Evolutionary conservation across 768 basidiomycete genomes (phyloP), one percentile per base, ranked within the genome.

Genomic region (Pholiota molesta): DNA sequence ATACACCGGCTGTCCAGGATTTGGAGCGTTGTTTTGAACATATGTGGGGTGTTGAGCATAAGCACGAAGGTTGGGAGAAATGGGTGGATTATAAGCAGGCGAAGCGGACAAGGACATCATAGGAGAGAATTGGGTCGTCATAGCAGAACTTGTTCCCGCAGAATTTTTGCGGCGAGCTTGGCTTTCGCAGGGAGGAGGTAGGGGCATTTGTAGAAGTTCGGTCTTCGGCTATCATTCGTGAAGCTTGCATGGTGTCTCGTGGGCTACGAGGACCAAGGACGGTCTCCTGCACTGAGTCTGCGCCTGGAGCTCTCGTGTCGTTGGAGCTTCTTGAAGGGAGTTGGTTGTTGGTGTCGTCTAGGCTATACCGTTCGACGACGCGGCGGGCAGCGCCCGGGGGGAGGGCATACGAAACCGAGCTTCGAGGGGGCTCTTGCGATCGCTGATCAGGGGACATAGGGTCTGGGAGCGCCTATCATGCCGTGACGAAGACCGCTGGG

Each of bases 21-120:
- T 49, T 13, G 83, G 81, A 0, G 83, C 69, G n/a, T 79, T 63
- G 0, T 77, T 70, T 47, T 87, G 86, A 5, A 92, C 86, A 66
- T 86, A 91, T 1, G 86, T 91, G n/a, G 91, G 91, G 59, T 90
- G 90, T 57, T 90, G 90, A 1, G 89, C 80, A 70, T 82, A 86
- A 7, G 83, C 89, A 59, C 90, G 86, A 59, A 86, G 84, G 58
- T 79, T 88, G 0, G 88, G 80, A 1, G 91, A 85, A 52, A 92
- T 80, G 40, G 89, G 86, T 21, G 88, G 86, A 33, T 79, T 79
- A 71, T 88, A 88, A 16, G 81, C 78, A 57, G 85, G 85, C 14
- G 85, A 82, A 13, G 85, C 81, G 21, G 86, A 82, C 49, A 89
- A 74, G 31, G 85, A 85, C 70, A 86, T 85, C 56, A 83, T 81